Evolutionary conservation across 768 basidiomycete species (phyloP).

Genomic region (Rhodocollybia butyracea): DNA sequence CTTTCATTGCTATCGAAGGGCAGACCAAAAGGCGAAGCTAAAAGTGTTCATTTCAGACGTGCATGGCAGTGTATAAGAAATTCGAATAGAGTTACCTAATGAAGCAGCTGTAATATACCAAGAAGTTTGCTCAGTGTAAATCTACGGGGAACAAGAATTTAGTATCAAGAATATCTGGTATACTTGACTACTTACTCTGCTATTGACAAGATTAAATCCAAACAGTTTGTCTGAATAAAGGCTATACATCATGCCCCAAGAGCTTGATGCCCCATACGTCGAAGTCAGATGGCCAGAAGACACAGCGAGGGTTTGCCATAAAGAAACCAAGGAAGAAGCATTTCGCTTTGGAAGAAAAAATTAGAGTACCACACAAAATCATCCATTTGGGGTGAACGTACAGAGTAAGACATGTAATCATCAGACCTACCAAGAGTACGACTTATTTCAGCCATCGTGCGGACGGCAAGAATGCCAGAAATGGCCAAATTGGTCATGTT

Average conservation of each 20-base stretch:
- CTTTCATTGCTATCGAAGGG: slow-evolving; percentile 1
- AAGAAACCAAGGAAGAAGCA: background rate
- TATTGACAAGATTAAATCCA: slow-evolving; percentile 13
- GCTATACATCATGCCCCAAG: slow-evolving; percentile 42
- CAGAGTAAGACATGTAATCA: background rate
- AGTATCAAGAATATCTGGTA: too few species aligned
- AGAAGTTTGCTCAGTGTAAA: background rate
- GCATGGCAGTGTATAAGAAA: background rate
- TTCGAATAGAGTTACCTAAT: background rate
- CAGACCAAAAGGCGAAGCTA: slow-evolving; percentile 5
- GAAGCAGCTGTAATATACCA: background rate
- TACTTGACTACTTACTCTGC: background rate
- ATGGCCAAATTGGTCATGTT: slow-evolving; percentile 14
- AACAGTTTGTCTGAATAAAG: slow-evolving; percentile 42
- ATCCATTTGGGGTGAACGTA: background rate
- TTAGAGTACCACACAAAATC: background rate
- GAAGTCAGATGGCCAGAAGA: slow-evolving; percentile 7
- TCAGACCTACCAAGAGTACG: background rate
- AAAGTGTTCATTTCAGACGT: background rate
- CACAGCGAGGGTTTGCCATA: slow-evolving; percentile 8
- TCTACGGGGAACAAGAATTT: too few species aligned
- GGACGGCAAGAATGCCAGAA: slow-evolving; percentile 12
- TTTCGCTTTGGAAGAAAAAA: background rate
- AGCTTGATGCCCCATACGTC: slow-evolving; percentile 5
- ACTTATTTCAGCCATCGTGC: slow-evolving; percentile 13